Evolutionary conservation across 805 yeast genomes (phyloP), one percentile per base, ranked within the genome.

Genomic region (Saturnispora bothae): DNA sequence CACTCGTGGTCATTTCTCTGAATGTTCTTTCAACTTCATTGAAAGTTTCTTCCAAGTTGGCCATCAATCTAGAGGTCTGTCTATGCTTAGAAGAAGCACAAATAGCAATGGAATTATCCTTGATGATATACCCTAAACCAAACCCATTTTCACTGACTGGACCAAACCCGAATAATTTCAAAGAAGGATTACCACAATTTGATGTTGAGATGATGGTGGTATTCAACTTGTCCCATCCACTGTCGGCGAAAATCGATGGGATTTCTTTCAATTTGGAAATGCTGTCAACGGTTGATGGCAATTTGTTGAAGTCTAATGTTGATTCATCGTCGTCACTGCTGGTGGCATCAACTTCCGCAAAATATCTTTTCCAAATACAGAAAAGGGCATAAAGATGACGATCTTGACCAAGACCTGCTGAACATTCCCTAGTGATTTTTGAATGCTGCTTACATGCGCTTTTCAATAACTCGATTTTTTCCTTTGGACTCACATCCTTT

Each of bases 171-270:
- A 86, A 86, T 35, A 80, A 66, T 45, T 81, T 77, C 41, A 86
- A 65, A 1, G 95, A 81, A 5, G 95, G 94, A 55, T 86, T 86
- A 28, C 96, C 96, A 63, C 96, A 86, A 58, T 86, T 86, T 14
- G 88, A 77, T 4, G 92, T 82, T 12, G 94, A 82, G 19, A 86
- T 63, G 16, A 85, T 70, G 4, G 89, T 80, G 47, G 78, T 82
- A 59, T 84, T 84, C 42, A 86, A 61, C 52, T 76, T 74, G 49
- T 79, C 84, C 96, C 96, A 86, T 21, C 95, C 94, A 7, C 73
- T 64, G 57, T 86, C 95, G 1, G 83, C 80, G 60, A 85, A 86
- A 12, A 86, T 69, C 4, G 76, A 63, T 5, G 96, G 96, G 35
- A 84, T 63, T 18, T 65, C 66, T 27, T 52, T 53, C 28, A 59